Percentiles rank a stretch among this genome's conserved stretches.
Evolutionary conservation across 345 rosid genomes (phyloP).

Genomic region (Physaria fendleri): DNA sequence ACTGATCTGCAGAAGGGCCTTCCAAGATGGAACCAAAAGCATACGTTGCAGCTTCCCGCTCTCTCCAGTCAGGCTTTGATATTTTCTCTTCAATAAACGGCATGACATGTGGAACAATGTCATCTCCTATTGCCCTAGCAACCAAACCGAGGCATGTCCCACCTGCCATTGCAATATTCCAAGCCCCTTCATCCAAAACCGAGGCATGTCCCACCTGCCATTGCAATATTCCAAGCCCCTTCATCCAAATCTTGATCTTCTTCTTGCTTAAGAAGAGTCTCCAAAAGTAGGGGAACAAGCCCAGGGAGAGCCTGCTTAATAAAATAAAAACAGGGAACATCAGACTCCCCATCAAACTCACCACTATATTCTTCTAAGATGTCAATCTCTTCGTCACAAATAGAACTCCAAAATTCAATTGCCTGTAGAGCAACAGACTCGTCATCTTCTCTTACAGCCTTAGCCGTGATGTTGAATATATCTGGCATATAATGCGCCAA

Average conservation of each 20-base stretch:
- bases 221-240: constrained; percentile 68
- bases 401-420: constrained; percentile 66
- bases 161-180: constrained; percentile 71
- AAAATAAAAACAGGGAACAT: constrained; percentile 49
- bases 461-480: constrained; percentile 50
- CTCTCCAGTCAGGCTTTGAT: constrained; percentile 63
- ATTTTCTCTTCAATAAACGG: constrained; percentile 64
- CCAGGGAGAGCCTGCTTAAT: constrained; percentile 60
- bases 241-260: constrained; percentile 72
- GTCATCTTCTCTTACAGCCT: constrained; percentile 57
- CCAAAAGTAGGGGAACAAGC: constrained; percentile 52
- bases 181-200: constrained; percentile 69
- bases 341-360: constrained; percentile 48
- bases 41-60: constrained; percentile 58
- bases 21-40: constrained; percentile 69
- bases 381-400: constrained; percentile 66
- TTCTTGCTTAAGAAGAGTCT: constrained; percentile 62
- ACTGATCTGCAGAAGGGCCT: constrained; percentile 55
- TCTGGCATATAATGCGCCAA: constrained; percentile 50
- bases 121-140: constrained; percentile 62
- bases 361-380: constrained; percentile 51
- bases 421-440: constrained; percentile 65
- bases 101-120: constrained; percentile 58
- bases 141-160: constrained; percentile 66
- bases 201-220: constrained; percentile 64